These are phyloP conservation scores for Globisporangium okanoganense DNA, from an alignment of 352 stramenopile species.

Conservation along the genomic window DNA sequence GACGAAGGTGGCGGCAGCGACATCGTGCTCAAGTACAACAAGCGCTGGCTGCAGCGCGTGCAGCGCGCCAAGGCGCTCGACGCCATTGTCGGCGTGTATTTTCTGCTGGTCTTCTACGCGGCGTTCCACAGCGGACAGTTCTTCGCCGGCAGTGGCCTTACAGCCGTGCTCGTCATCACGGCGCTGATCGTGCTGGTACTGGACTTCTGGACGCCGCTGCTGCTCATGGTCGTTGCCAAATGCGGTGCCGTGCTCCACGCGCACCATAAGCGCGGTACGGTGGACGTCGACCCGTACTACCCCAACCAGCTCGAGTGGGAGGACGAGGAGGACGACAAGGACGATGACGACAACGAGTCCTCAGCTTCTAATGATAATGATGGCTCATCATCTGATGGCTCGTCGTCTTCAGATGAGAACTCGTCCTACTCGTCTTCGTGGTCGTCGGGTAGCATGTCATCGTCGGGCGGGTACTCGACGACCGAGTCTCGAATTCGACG, in stretches of 20 bases:
- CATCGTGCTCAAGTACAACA: constrained; percentile 68
- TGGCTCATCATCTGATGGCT: constrained; percentile 7
- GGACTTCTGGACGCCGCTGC: constrained; percentile 60
- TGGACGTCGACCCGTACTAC: constrained; percentile 59
- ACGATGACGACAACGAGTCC: constrained; percentile 7
- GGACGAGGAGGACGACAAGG: constrained; percentile 30
- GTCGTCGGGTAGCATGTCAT: constrained; percentile 8
- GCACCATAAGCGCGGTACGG: constrained; percentile 53
- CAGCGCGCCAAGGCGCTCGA: constrained; percentile 62
- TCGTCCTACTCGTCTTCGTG: constrained; percentile 12
- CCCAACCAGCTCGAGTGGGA: constrained; percentile 68
- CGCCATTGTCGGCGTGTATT: constrained; percentile 45
- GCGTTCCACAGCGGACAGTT: constrained; percentile 57
- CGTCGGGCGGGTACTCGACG: constrained; percentile 11
- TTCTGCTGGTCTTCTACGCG: constrained; percentile 68
- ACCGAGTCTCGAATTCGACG: constrained; percentile 11
- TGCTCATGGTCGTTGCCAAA: constrained; percentile 63
- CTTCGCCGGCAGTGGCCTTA: constrained; percentile 36
- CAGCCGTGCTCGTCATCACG: constrained; percentile 39
- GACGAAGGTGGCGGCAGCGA: constrained; percentile 32
- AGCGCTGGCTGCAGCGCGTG: constrained; percentile 51
- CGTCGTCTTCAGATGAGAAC: constrained; percentile 10
- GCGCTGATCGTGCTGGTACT: constrained; percentile 45
- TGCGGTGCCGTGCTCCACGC: constrained; percentile 44
- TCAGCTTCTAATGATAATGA: background rate